These are phyloP conservation scores for Ganoderma leucocontextum DNA, from an alignment of 1,284 basidiomycete species.

Conservation along the genomic window DNA sequence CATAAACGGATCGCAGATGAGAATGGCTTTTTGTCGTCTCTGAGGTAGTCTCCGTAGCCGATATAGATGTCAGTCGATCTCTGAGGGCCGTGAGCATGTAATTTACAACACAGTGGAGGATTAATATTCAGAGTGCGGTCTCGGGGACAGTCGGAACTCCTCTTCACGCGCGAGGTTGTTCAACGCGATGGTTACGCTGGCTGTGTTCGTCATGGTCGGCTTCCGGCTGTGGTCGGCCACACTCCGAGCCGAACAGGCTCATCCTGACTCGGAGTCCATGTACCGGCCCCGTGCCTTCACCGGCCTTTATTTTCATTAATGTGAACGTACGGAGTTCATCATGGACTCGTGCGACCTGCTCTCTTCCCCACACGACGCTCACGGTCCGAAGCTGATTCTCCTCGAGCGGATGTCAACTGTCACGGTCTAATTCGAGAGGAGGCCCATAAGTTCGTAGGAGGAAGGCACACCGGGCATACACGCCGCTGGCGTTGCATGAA, in stretches of 20 bases:
- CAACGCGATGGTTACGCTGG: neutral
- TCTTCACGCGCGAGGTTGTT: neutral
- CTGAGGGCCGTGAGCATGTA: neutral
- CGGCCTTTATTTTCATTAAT: neutral
- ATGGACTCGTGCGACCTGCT: neutral
- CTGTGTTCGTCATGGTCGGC: neutral
- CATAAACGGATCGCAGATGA: neutral
- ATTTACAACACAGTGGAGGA: neutral
- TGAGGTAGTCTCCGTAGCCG: no score
- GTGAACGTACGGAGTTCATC: neutral
- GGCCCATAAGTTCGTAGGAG: neutral
- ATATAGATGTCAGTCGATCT: no score
- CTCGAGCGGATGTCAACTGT: neutral
- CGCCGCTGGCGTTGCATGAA: neutral
- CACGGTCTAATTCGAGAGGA: neutral
- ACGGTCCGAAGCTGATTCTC: neutral
- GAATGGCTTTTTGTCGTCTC: no score
- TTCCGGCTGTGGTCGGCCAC: neutral
- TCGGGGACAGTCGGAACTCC: neutral
- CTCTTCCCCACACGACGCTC: no score
- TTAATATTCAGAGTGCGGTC: no score
- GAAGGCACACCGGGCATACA: no score
- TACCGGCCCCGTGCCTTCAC: neutral
- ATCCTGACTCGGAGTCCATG: neutral
- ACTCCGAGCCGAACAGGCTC: neutral